phyloP scores from a whole-genome alignment of 495 filamentous ascomycete species.

The Hypoxylon lenormandii region DNA sequence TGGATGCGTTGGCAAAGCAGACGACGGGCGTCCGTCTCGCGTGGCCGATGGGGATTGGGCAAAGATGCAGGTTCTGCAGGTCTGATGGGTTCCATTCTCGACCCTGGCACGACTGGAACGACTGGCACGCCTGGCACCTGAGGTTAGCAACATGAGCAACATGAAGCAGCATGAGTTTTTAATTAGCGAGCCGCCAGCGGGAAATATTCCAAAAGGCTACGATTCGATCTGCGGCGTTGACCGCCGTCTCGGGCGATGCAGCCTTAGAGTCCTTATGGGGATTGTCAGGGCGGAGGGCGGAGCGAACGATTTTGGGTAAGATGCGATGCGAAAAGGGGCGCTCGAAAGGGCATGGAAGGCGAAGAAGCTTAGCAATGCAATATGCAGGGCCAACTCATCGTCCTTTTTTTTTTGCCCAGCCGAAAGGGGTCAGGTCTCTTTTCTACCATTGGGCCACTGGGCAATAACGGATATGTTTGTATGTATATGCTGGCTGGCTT shows the following conservation, averaged over 20 bases:
- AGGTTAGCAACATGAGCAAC: conserved; percentile 25
- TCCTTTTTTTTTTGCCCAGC: conserved; percentile 23
- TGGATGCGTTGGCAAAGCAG: conserved; percentile 47
- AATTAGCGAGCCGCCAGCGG: conserved; percentile 47
- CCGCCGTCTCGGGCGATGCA: conserved; percentile 46
- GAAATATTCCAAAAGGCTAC: conserved; percentile 47
- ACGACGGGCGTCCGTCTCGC: conserved; percentile 30
- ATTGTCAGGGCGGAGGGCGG: conserved; percentile 38
- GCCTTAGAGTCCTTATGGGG: conserved; percentile 33
- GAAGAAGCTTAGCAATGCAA: conserved; percentile 43
- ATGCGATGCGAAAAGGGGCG: conserved; percentile 17
- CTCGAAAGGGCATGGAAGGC: conserved; percentile 31
- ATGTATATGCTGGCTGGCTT: conserved; percentile 13
- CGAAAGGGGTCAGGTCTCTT: conserved; percentile 17
- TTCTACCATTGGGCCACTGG: conserved; percentile 17
- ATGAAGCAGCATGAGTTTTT: conserved; percentile 6
- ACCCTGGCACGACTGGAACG: conserved; percentile 2
- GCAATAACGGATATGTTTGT: conserved; percentile 29
- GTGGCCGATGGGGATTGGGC: conserved; percentile 51
- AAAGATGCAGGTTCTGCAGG: conserved; percentile 43
- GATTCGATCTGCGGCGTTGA: conserved; percentile 42
- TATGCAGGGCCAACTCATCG: conserved; percentile 49
- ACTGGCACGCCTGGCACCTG: background rate
- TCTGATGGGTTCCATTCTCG: conserved; percentile 36
- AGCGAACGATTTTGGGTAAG: conserved; percentile 48